Conservation (phyloP, 306 rosid species). For the Spatholobus suberectus region DNA sequence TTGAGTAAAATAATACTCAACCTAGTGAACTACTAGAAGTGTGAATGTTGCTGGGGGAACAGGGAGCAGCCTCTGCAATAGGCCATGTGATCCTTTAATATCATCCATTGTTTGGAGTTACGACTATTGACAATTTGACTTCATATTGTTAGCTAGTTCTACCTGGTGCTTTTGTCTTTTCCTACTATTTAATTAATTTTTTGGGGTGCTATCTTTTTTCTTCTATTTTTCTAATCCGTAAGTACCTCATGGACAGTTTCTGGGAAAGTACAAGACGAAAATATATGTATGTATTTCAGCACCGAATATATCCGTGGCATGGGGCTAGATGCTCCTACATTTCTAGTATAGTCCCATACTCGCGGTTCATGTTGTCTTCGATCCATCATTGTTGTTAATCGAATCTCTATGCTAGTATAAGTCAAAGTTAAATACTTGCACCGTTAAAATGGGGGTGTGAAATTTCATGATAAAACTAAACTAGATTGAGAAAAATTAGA, state of each 20-base stretch:
- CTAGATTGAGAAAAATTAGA: background rate
- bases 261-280: background rate
- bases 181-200: background rate
- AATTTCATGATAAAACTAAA: background rate
- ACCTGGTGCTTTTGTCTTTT: slow-evolving; percentile 19
- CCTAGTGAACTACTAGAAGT: background rate
- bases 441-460: background rate
- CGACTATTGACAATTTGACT: background rate
- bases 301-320: background rate
- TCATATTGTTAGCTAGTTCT: background rate
- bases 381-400: slow-evolving; percentile 10
- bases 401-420: slow-evolving; percentile 34
- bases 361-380: slow-evolving; percentile 16
- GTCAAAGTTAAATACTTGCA: background rate
- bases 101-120: slow-evolving; percentile 24
- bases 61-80: slow-evolving; percentile 36
- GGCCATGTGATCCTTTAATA: slow-evolving; percentile 37
- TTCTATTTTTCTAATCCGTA: background rate
- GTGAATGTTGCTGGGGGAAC: slow-evolving; percentile 2
- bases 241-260: background rate
- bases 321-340: background rate
- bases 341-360: slow-evolving; percentile 29
- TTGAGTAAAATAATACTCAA: background rate
- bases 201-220: background rate
- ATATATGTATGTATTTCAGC: slow-evolving; percentile 13